Percentiles rank a stretch among this genome's conserved stretches.
phyloP scores from a whole-genome alignment of 495 filamentous ascomycete genomes.

The Bombardia bombarda region DNA sequence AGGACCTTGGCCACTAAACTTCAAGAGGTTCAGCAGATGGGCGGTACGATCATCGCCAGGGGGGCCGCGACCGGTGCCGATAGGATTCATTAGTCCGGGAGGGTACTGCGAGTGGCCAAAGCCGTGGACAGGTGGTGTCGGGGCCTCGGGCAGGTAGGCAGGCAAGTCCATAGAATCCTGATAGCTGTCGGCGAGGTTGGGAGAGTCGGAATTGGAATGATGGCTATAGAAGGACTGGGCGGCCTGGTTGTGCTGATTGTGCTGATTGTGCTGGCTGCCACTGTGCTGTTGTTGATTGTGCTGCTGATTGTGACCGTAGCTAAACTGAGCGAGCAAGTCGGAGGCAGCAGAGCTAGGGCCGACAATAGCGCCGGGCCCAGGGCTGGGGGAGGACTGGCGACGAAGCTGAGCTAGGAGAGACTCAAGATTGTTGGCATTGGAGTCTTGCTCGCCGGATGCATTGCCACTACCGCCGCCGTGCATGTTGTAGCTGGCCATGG shows the following conservation, averaged over 20 bases:
- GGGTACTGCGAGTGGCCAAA: conserved; percentile 33
- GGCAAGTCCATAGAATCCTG: conserved; percentile 26
- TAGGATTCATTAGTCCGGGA: conserved; percentile 30
- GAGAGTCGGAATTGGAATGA: conserved; percentile 22
- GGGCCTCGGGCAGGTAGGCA: conserved; percentile 37
- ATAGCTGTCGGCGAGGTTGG: conserved; percentile 15
- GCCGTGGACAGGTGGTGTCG: conserved; percentile 35
- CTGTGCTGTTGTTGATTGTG: too few species aligned
- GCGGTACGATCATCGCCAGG: conserved; percentile 51
- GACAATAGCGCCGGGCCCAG: conserved; percentile 1
- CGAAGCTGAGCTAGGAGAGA: conserved; percentile 30
- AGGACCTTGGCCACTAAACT: conserved; percentile 59
- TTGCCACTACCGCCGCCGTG: conserved; percentile 22
- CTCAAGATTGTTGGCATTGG: conserved; percentile 18
- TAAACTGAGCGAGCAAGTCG: conserved; percentile 23
- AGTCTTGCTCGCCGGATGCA: conserved; percentile 17
- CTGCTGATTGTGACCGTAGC: conserved; percentile 15
- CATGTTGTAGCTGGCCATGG: conserved; percentile 40
- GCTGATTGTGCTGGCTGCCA: too few species aligned
- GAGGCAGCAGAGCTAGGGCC: conserved; percentile 9
- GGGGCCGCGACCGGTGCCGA: conserved; percentile 30
- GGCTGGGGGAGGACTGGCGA: conserved; percentile 24
- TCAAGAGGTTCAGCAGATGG: conserved; percentile 79
- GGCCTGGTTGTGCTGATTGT: conserved; percentile 25
- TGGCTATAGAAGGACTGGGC: conserved; percentile 32